Evolutionary conservation across 2,329 filamentous ascomycete species (phyloP), one percentile per base, ranked within the genome.

Genomic region (Tolypocladium ophioglossoides): DNA sequence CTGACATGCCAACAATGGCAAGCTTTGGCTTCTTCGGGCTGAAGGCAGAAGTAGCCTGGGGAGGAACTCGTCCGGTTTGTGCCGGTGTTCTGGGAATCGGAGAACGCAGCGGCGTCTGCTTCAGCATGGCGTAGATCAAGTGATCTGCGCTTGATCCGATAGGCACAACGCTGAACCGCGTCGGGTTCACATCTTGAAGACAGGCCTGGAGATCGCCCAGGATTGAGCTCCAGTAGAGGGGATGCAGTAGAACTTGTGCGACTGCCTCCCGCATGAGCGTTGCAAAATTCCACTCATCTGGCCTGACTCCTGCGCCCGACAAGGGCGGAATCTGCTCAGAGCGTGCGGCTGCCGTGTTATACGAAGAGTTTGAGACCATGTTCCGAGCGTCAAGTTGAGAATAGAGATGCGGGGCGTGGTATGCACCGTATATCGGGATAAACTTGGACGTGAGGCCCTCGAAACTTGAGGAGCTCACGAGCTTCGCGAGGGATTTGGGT

Each of bases 1-100:
- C 82, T 22, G 84, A 78, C 74, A 85, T 82, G 50, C 83, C 83
- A 48, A 86, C 78, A 53, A 86, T 86, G 53, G 83, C 83, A n/a
- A 54, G 48, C 48, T 54, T 54, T 16, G 52, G 52, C 52, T 53
- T 53, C 22, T 30, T 38, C 14, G 44, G 44, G 44, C 32, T 53
- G 11, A 27, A 34, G 1, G 40, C 52, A 2, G 44, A 49, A 14
- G 32, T 20, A 24, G 22, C 16, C 9, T 35, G 24, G 3, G 22
- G 18, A 2, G 52, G 24, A 12, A n/a, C n/a, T 3, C n/a, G 34
- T n/a, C 30, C 24, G 32, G n/a, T 46, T 6, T 34, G 50, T 30
- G 9, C 14, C 8, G 46, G 5, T 7, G 46, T 30, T 64, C 66
- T 55, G 63, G 64, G 49, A 14, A 84, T 83, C 72, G 54, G 22